These are phyloP conservation scores for Nicotiana attenuata DNA, from an alignment of 257 asterid genomes.

Conservation along the genomic window DNA sequence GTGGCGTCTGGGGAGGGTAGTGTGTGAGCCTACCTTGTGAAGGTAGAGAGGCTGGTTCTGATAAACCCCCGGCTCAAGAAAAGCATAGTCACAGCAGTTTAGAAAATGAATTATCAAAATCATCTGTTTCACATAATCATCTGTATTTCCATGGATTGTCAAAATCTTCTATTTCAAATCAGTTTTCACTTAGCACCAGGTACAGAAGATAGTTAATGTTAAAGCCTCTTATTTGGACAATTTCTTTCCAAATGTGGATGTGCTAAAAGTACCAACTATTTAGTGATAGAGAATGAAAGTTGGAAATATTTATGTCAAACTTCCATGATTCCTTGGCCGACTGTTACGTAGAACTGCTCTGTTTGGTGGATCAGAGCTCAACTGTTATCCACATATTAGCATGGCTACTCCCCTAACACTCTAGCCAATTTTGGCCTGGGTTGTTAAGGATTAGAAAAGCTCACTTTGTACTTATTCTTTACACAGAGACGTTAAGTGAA, in stretches of 20 bases:
- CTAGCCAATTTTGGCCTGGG: background rate
- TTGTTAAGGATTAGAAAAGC: background rate
- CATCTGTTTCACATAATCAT: background rate
- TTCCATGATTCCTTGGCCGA: background rate
- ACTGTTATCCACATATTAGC: background rate
- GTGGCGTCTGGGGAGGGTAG: no score
- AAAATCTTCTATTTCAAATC: background rate
- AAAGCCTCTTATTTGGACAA: background rate
- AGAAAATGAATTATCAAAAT: no score
- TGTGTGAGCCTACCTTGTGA: no score
- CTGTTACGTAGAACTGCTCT: background rate
- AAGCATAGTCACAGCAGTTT: no score
- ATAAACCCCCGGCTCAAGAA: no score
- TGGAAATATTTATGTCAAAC: background rate
- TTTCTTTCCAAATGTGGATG: background rate
- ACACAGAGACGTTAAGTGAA: background rate
- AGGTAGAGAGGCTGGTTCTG: no score
- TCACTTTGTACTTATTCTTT: background rate
- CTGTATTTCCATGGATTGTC: background rate
- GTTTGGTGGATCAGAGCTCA: background rate
- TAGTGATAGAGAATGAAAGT: background rate
- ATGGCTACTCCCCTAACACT: background rate
- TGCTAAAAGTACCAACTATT: background rate
- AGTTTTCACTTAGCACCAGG: background rate
- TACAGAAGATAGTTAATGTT: background rate